Evolutionary conservation across 148 eudicot species (phyloP).

Genomic region (Fallopia convolvulus): DNA sequence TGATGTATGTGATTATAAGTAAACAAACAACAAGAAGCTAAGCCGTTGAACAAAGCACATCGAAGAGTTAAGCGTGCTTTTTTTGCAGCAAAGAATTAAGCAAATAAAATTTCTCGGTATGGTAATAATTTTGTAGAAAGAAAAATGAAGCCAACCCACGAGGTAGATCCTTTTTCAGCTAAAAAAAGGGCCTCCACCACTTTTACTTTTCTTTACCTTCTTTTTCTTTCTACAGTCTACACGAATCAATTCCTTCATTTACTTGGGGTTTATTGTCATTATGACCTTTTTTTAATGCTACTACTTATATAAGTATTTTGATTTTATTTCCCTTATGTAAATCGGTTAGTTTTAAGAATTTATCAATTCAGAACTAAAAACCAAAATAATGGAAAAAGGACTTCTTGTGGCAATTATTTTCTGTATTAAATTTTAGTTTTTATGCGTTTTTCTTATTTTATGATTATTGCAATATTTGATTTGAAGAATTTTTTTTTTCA

Average conservation of each 20-base stretch:
- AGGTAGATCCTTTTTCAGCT: slow-evolving; percentile 5
- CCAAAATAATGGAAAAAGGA: background rate
- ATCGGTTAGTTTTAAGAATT: background rate
- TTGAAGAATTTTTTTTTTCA: too few species aligned
- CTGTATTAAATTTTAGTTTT: too few species aligned
- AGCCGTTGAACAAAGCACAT: background rate
- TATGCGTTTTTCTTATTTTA: too few species aligned
- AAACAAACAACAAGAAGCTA: background rate
- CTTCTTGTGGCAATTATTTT: background rate
- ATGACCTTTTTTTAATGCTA: background rate
- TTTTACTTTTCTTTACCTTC: slow-evolving; percentile 10
- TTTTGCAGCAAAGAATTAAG: background rate
- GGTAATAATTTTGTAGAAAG: slow-evolving; percentile 5
- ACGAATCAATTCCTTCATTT: slow-evolving; percentile 9
- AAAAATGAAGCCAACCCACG: background rate
- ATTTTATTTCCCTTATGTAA: too few species aligned
- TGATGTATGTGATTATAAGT: background rate
- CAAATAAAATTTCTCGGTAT: background rate
- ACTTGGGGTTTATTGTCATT: slow-evolving; percentile 4
- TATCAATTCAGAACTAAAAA: background rate
- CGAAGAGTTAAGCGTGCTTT: background rate
- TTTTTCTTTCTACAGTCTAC: background rate
- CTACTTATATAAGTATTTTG: too few species aligned
- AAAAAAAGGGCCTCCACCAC: slow-evolving; percentile 2
- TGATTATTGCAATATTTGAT: too few species aligned